Evolutionary conservation across 176 grass and related monocot genomes (phyloP).

Genomic region (Otatea glauca): DNA sequence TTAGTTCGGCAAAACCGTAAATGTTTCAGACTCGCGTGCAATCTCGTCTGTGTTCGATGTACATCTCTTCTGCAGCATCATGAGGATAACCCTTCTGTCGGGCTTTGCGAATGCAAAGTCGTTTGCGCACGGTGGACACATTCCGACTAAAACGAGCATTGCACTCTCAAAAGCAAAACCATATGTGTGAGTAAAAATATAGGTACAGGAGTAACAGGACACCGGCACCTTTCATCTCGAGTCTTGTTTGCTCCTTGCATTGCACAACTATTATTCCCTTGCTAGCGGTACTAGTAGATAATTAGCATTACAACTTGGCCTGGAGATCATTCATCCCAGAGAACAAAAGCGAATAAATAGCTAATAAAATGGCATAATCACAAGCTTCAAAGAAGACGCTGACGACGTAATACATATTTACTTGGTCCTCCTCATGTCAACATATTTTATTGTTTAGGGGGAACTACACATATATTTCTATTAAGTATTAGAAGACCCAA

Average conservation of each 20-base stretch:
- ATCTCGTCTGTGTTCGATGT: not conserved
- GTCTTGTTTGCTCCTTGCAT: not conserved
- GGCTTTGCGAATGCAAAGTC: not conserved
- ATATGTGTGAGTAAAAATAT: not conserved
- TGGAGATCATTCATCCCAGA: not conserved
- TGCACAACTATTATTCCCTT: not conserved
- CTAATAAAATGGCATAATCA: not conserved
- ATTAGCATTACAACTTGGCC: not conserved
- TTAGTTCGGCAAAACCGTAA: not conserved
- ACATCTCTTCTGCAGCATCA: not conserved
- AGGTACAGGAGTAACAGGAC: not conserved
- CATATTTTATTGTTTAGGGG: too few relatives aligned
- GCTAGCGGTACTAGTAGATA: not conserved
- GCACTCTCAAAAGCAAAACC: not conserved
- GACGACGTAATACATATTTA: not conserved
- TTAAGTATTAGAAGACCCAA: slow-evolving; percentile 44
- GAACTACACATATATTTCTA: too few relatives aligned
- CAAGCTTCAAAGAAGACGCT: slow-evolving; percentile 2
- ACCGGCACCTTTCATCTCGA: not conserved
- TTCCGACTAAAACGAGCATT: not conserved
- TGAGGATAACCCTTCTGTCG: not conserved
- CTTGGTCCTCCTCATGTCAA: too few relatives aligned
- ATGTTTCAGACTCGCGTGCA: not conserved
- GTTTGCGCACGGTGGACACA: not conserved
- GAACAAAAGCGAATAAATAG: not conserved